phyloP scores from a whole-genome alignment of 495 filamentous ascomycete species.

The Aspergillus diversus region DNA sequence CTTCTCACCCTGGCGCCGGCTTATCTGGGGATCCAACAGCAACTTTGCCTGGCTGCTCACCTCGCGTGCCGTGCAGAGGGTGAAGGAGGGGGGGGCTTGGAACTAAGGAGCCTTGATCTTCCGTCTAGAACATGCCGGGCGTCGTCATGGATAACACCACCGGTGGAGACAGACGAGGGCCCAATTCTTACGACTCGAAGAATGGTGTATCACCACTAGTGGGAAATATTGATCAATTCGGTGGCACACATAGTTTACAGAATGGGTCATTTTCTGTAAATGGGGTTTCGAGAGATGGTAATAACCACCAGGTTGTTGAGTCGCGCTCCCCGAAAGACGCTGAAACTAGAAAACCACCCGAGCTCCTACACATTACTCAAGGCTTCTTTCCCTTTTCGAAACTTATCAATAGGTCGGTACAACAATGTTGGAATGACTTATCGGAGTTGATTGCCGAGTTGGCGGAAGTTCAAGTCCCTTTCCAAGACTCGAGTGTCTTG shows the following conservation, averaged over 20 bases:
- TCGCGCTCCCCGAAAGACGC: conserved; percentile 3
- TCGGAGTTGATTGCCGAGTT: conserved; percentile 70
- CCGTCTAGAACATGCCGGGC: conserved; percentile 47
- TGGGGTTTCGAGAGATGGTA: conserved; percentile 27
- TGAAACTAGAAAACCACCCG: conserved; percentile 53
- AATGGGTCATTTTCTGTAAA: conserved; percentile 40
- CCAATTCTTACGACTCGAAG: conserved; percentile 28
- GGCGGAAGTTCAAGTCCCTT: conserved; percentile 62
- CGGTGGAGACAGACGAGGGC: conserved; percentile 33
- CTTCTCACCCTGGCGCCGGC: conserved; percentile 35
- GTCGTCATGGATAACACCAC: conserved; percentile 49
- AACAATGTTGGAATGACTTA: conserved; percentile 79
- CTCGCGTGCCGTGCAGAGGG: conserved; percentile 35
- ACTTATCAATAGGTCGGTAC: conserved; percentile 74
- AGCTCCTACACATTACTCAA: conserved; percentile 77
- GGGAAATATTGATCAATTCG: conserved; percentile 22
- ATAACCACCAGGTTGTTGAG: conserved; percentile 22
- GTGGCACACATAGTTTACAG: conserved; percentile 20
- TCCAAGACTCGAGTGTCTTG: conserved; percentile 34
- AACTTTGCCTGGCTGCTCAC: conserved; percentile 27
- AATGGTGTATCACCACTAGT: conserved; percentile 29
- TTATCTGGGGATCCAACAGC: conserved; percentile 25
- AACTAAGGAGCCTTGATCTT: conserved; percentile 13
- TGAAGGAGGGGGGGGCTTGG: conserved; percentile 37
- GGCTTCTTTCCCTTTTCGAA: conserved; percentile 71